Percentiles rank a stretch among this genome's conserved stretches.
Evolutionary conservation across 73 alveolate genomes (phyloP).

Genomic region (Paramecium caudatum): DNA sequence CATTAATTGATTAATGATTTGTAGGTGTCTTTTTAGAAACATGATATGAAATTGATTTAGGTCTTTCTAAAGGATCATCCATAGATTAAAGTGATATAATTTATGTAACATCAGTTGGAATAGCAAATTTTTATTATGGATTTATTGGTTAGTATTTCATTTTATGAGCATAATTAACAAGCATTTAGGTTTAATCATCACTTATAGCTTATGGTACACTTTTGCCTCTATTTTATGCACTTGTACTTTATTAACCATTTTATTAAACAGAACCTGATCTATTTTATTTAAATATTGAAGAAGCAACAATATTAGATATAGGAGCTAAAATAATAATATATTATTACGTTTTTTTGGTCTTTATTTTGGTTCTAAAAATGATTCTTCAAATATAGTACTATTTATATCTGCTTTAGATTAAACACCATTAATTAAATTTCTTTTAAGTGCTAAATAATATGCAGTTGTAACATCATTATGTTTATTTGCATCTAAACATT

Average conservation of each 20-base stretch:
- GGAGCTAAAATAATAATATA: constrained; percentile 37
- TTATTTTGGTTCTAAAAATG: constrained; percentile 71
- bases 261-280: constrained; percentile 59
- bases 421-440: constrained; percentile 81
- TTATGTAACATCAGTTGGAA: constrained; percentile 46
- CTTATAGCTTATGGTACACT: constrained; percentile 66
- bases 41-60: constrained; percentile 41
- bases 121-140: constrained; percentile 61
- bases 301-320: constrained; percentile 48
- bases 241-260: constrained; percentile 14
- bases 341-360: constrained; percentile 64
- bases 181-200: constrained; percentile 65
- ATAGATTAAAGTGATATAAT: neutral
- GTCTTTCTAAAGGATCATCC: constrained; percentile 60
- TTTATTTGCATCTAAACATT: constrained; percentile 81
- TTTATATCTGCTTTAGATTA: constrained; percentile 81
- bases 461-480: constrained; percentile 89
- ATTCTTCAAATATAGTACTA: constrained; percentile 55
- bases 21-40: constrained; percentile 61
- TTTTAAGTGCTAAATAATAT: constrained; percentile 82
- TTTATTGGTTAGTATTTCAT: constrained; percentile 11
- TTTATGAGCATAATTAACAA: constrained; percentile 52
- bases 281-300: constrained; percentile 55
- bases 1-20: neutral
- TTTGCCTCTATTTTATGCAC: constrained; percentile 63